Conservation (phyloP, 805 yeast species). For the Sugiyamaella mastotermitis region DNA sequence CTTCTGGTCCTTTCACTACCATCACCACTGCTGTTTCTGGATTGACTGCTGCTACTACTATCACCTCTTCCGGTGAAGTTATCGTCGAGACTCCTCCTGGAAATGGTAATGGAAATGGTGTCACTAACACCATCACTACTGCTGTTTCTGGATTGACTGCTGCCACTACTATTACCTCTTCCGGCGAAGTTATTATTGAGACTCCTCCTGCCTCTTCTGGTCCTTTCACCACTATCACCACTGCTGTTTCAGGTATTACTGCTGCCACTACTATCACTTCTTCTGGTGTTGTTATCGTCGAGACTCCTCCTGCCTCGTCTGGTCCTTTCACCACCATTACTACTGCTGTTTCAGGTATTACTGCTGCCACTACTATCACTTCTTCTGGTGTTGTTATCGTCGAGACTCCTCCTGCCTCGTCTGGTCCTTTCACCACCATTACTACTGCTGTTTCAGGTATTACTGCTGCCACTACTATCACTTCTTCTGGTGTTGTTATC, state of each 20-base stretch:
- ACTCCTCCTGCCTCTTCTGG: conserved; percentile 3
- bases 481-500: conserved; percentile 2
- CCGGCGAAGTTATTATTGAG: background rate
- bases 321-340: too few relatives aligned
- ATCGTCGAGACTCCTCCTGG: too few relatives aligned
- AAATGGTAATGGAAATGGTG: too few relatives aligned
- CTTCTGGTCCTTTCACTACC: too few relatives aligned
- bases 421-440: conserved; percentile 2
- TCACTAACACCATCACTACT: too few relatives aligned
- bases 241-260: conserved; percentile 1
- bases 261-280: conserved; percentile 5
- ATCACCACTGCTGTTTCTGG: conserved; percentile 6
- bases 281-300: too few relatives aligned
- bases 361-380: conserved; percentile 1
- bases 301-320: too few relatives aligned
- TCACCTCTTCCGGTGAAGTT: too few relatives aligned
- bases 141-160: conserved; percentile 5
- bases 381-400: background rate
- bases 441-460: conserved; percentile 4
- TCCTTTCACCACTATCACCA: conserved; percentile 6
- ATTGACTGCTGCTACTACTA: conserved; percentile 8
- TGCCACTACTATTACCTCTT: too few relatives aligned
- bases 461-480: conserved; percentile 2
- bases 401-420: too few relatives aligned
- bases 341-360: conserved; percentile 3